Evolutionary conservation across 2,329 filamentous ascomycete species (phyloP).

Genomic region (Dothistroma septosporum): DNA sequence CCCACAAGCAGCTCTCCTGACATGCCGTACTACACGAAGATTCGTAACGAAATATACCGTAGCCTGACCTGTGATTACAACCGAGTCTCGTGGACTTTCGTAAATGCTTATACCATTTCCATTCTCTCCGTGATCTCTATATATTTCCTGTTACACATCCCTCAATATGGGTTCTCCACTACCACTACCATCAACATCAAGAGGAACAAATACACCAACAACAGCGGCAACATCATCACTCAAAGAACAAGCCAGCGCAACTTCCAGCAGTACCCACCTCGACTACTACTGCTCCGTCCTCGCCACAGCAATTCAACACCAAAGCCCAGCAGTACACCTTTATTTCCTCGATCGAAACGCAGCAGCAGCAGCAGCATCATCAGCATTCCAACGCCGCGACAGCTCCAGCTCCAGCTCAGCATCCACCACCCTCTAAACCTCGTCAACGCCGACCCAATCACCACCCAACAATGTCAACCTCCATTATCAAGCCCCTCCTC

Average conservation of each 20-base stretch:
- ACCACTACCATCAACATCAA: background rate
- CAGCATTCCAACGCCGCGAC: background rate
- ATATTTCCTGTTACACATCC: background rate
- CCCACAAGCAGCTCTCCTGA: background rate
- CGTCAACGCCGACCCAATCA: background rate
- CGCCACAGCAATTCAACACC: constrained; percentile 1
- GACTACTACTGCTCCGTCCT: background rate
- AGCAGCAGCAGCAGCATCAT: background rate
- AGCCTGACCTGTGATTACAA: background rate
- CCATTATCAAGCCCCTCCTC: background rate
- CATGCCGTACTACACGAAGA: background rate
- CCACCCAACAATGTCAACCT: background rate
- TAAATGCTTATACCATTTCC: constrained; percentile 1
- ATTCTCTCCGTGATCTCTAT: background rate
- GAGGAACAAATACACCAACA: background rate
- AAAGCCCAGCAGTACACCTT: background rate
- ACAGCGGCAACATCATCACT: background rate
- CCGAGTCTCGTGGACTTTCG: background rate
- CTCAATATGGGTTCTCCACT: background rate
- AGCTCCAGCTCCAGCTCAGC: background rate
- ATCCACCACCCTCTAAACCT: background rate
- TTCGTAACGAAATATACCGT: background rate
- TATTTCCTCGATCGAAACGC: background rate
- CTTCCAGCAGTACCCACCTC: background rate
- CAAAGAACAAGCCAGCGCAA: constrained; percentile 1